Conservation (phyloP, 1,284 basidiomycete genomes). For the Hymenochaete sp. region DNA sequence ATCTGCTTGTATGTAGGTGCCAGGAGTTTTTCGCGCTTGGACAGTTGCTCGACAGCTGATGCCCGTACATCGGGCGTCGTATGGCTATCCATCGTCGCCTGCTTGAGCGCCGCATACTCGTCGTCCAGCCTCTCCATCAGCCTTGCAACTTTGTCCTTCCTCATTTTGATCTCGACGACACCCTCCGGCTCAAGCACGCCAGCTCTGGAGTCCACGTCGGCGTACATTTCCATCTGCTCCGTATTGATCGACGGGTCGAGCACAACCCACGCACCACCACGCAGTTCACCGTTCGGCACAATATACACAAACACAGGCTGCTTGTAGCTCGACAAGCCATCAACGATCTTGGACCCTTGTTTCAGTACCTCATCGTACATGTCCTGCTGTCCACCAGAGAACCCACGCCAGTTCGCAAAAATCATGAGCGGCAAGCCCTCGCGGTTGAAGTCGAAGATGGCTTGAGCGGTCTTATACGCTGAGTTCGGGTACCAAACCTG, state of each 20-base stretch:
- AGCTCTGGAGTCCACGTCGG: slow-evolving; percentile 90
- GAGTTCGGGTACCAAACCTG: slow-evolving; percentile 99
- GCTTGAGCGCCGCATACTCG: slow-evolving; percentile 77
- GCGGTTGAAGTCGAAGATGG: slow-evolving; percentile 97
- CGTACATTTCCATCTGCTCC: slow-evolving; percentile 99
- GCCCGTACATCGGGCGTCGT: slow-evolving; percentile 70
- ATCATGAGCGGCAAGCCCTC: slow-evolving; percentile 97
- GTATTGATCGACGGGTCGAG: slow-evolving; percentile 96
- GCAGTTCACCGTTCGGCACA: slow-evolving; percentile 95
- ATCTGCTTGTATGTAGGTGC: slow-evolving; percentile 91
- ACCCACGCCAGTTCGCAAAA: slow-evolving; percentile 99
- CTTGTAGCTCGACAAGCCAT: slow-evolving; percentile 94
- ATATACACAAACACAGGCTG: slow-evolving; percentile 99
- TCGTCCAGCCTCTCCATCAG: slow-evolving; percentile 94
- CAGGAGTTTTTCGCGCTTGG: slow-evolving; percentile 75
- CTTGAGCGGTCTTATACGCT: slow-evolving; percentile 99
- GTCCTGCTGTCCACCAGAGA: slow-evolving; percentile 98
- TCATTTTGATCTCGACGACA: slow-evolving; percentile 90
- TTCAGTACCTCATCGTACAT: slow-evolving; percentile 96
- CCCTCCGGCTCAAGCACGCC: slow-evolving; percentile 98
- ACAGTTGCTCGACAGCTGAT: slow-evolving; percentile 58
- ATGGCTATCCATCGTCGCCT: slow-evolving; percentile 64
- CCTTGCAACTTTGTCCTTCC: slow-evolving; percentile 81
- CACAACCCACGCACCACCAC: slow-evolving; percentile 99
- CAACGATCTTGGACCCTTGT: slow-evolving; percentile 96